Percentiles rank a stretch among this genome's conserved stretches.
Evolutionary conservation across 192 early-diverging fungal species (phyloP).

Genomic region (Haplosporangium gracile): DNA sequence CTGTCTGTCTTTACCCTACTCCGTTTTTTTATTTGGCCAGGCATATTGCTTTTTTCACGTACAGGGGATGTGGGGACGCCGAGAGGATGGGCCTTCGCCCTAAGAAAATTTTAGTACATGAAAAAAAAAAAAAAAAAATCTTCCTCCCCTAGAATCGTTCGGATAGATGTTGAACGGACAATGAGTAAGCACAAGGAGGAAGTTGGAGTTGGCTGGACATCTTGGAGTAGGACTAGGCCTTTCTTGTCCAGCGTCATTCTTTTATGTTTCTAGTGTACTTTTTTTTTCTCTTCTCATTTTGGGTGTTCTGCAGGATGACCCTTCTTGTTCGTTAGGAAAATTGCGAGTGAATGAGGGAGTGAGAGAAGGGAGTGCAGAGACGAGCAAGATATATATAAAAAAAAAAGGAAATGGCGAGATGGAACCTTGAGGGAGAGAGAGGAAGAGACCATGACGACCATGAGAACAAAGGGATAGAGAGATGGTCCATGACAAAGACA

Average conservation of each 20-base stretch:
- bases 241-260: not conserved
- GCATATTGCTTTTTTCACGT: no score
- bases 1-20: not conserved
- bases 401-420: constrained; percentile 6
- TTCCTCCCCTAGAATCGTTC: no score
- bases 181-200: no score
- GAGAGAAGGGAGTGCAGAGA: not conserved
- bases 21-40: not conserved
- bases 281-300: no score
- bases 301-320: not conserved
- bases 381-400: no score
- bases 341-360: not conserved
- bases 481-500: not conserved
- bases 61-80: no score
- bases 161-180: no score
- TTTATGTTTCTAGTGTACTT: not conserved
- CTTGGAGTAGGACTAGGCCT: not conserved
- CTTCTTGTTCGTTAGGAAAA: not conserved
- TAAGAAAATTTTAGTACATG: no score
- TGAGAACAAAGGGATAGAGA: not conserved
- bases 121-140: no score
- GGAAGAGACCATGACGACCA: not conserved
- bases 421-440: constrained; percentile 1
- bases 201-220: no score
- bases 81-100: no score